Evolutionary conservation across 345 rosid genomes (phyloP), one percentile per base, ranked within the genome.

Genomic region (Murraya paniculata): DNA sequence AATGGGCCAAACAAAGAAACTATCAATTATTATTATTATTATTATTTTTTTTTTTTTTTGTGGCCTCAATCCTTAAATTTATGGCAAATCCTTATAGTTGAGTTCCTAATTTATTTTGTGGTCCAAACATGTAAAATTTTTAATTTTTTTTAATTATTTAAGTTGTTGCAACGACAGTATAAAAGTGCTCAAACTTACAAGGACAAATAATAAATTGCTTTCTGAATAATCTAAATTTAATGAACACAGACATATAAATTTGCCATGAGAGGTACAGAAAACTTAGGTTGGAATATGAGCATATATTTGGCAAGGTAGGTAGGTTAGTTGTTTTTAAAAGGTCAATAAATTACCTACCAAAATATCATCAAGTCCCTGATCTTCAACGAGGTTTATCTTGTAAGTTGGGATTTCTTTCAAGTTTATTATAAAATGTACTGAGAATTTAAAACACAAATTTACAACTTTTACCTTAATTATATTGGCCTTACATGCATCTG

Each of bases 221-320:
- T 19, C n/a, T 18, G 57, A 53, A 53, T 58, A 58, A 62, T 30
- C 5, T 16, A 28, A 62, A 14, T 30, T 35, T 24, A 65, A 65
- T 21, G 28, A 36, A 0, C 27, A 68, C 27, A 33, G 13, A 36
- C 6, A 66, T 6, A 65, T 22, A 35, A 33, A 68, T 68, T 68
- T 38, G 55, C 53, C 28, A 56, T 72, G 50, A 56, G 4, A 59
- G 5, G 13, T 3, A 45, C 50, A 14, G 57, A 73, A 33, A 64
- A 6, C 78, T 67, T 82, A 81, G 82, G 86, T 81, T 68, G 68
- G 86, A 84, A 81, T 78, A 41, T 59, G 35, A 50, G 78, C 58
- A 50, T 24, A 68, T 58, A 82, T 82, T 85, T 81, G 84, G 86
- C 85, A 82, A 39, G 89, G 89, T 87, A 79, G 89, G 89, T 84